These are phyloP conservation scores for Fusarium oligoseptatum DNA, from an alignment of 2,329 filamentous ascomycete genomes.

Conservation along the genomic window DNA sequence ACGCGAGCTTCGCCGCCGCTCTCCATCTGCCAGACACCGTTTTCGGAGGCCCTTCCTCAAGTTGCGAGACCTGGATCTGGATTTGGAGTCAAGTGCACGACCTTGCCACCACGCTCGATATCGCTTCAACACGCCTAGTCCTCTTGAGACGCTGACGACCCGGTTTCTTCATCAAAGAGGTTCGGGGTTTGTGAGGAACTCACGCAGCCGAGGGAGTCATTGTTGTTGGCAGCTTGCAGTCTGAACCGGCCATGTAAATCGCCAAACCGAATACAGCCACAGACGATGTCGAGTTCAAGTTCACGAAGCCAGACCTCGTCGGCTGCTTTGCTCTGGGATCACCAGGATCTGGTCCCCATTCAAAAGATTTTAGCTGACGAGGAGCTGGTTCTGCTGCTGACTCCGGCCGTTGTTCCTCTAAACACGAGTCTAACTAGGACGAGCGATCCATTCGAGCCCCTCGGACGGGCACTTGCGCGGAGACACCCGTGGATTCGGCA, in stretches of 20 bases:
- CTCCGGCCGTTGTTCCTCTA: slow-evolving; percentile 66
- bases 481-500: slow-evolving; percentile 75
- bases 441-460: slow-evolving; percentile 78
- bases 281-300: slow-evolving; percentile 39
- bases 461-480: slow-evolving; percentile 73
- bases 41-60: slow-evolving; percentile 7
- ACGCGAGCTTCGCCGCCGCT: slow-evolving; percentile 13
- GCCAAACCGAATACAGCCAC: slow-evolving; percentile 26
- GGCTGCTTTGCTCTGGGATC: slow-evolving; percentile 56
- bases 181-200: slow-evolving; percentile 31
- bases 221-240: slow-evolving; percentile 14
- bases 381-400: slow-evolving; percentile 72
- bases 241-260: slow-evolving; percentile 41
- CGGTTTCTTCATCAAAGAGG: slow-evolving; percentile 32
- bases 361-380: slow-evolving; percentile 60
- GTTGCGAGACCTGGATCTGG: slow-evolving; percentile 3
- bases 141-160: slow-evolving; percentile 4
- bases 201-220: slow-evolving; percentile 22
- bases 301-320: slow-evolving; percentile 26
- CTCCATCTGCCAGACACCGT: slow-evolving; percentile 12
- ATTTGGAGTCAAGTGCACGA: slow-evolving; percentile 1
- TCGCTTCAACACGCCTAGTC: slow-evolving; percentile 9
- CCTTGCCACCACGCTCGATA: slow-evolving; percentile 13
- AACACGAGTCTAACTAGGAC: slow-evolving; percentile 56
- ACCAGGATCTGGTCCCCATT: slow-evolving; percentile 62